Evolutionary conservation across 306 rosid genomes (phyloP).

Genomic region (Rosa chinensis): DNA sequence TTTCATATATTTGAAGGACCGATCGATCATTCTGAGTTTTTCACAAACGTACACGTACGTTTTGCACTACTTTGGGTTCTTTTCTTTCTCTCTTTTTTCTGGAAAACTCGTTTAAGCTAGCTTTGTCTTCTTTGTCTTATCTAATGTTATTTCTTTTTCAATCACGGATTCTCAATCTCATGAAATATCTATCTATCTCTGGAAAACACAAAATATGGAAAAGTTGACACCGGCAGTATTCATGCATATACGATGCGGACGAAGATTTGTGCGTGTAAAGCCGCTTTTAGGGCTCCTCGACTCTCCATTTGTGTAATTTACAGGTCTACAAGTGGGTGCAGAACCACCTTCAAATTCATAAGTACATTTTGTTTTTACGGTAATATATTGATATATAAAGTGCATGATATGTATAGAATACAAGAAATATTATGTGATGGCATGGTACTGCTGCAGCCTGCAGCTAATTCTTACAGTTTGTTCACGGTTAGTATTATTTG

Average conservation of each 20-base stretch:
- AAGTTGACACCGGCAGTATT: background rate
- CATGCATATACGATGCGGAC: background rate
- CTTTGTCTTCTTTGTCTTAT: background rate
- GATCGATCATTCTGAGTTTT: background rate
- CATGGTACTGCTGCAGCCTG: background rate
- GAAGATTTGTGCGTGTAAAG: background rate
- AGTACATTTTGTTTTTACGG: background rate
- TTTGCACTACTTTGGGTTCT: background rate
- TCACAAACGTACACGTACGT: background rate
- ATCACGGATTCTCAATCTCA: background rate
- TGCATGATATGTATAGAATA: background rate
- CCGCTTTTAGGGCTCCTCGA: background rate
- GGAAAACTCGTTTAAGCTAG: background rate
- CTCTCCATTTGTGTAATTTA: background rate
- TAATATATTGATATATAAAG: background rate
- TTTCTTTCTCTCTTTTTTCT: background rate
- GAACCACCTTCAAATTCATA: background rate
- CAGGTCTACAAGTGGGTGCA: background rate
- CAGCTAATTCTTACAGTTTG: background rate
- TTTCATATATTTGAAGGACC: background rate
- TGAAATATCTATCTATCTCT: background rate
- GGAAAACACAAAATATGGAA: background rate
- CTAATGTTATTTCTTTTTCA: conserved; percentile 7
- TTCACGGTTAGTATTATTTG: background rate
- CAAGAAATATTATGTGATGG: background rate